A percentile compares a stretch with the other conserved stretches of the same genome.
Conservation (phyloP, 345 rosid genomes). For the Salix suchowensis region DNA sequence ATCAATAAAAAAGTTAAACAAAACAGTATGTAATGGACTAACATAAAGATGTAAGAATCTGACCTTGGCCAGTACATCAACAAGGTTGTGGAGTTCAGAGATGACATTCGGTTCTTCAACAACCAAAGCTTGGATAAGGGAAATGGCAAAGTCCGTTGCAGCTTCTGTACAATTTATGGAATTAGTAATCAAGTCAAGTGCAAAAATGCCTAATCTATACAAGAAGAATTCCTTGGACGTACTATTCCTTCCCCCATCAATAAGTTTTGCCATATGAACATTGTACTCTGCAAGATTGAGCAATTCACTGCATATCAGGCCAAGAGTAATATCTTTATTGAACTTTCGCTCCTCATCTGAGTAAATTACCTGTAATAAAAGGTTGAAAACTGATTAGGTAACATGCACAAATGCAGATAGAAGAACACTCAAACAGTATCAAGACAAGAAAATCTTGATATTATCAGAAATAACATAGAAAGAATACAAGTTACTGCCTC, state of each 20-base stretch:
- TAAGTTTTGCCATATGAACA: conserved; percentile 85
- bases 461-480: not conserved
- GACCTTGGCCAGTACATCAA: conserved; percentile 92
- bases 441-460: not conserved
- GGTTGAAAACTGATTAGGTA: not conserved
- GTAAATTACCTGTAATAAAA: conserved; percentile 62
- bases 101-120: conserved; percentile 80
- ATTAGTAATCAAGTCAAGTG: not conserved
- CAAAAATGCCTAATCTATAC: not conserved
- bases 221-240: conserved; percentile 25
- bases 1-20: conserved; percentile 14
- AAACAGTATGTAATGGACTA: not conserved
- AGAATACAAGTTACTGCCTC: not conserved
- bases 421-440: not conserved
- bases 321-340: conserved; percentile 81
- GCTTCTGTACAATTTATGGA: conserved; percentile 50
- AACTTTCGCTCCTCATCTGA: conserved; percentile 93
- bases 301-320: conserved; percentile 76
- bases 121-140: conserved; percentile 78
- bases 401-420: not conserved
- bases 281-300: conserved; percentile 94
- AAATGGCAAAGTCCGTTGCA: conserved; percentile 76
- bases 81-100: conserved; percentile 89
- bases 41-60: not conserved
- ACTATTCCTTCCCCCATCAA: conserved; percentile 96